These are phyloP conservation scores for Suhomyces panamericanus DNA, from an alignment of 1,139 yeast genomes.

Conservation along the genomic window DNA sequence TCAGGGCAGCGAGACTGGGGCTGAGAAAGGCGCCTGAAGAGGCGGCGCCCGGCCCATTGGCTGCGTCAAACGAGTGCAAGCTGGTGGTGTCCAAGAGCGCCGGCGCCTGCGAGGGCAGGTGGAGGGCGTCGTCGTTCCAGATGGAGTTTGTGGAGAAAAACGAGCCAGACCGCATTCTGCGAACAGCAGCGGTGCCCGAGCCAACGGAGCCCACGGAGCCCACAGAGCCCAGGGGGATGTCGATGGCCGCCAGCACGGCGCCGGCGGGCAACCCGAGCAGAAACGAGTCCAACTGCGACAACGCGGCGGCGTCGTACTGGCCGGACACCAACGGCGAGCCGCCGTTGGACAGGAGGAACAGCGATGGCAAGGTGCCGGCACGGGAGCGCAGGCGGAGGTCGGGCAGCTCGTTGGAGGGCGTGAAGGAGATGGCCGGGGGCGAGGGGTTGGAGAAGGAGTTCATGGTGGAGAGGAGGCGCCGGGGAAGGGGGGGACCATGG, in stretches of 20 bases:
- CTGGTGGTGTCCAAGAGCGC: conserved; percentile 18
- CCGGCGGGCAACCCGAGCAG: conserved; percentile 23
- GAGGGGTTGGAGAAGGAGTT: conserved; percentile 24
- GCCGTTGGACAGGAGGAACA: conserved; percentile 26
- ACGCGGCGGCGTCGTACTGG: conserved; percentile 16
- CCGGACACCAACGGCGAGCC: conserved; percentile 22
- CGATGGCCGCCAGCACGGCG: conserved; percentile 20
- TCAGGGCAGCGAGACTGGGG: conserved; percentile 34
- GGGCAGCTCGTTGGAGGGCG: conserved; percentile 24
- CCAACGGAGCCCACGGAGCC: not conserved
- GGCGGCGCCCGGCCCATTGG: conserved; percentile 18
- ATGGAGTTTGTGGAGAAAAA: conserved; percentile 47
- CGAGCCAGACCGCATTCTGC: conserved; percentile 46
- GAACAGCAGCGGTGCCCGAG: conserved; percentile 10
- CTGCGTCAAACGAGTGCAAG: conserved; percentile 18
- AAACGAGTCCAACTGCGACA: conserved; percentile 21
- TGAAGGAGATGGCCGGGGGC: conserved; percentile 37
- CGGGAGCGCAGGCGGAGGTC: conserved; percentile 41
- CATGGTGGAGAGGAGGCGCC: conserved; percentile 4
- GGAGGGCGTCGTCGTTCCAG: conserved; percentile 46
- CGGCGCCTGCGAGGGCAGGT: conserved; percentile 19
- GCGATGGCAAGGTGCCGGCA: conserved; percentile 59
- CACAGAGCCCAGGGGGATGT: conserved; percentile 17
- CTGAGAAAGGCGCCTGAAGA: conserved; percentile 30
- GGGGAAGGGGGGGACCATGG: conserved; percentile 1